Evolutionary conservation across 768 basidiomycete species (phyloP), one percentile per base, ranked within the genome.

Genomic region (Serendipita sp.): DNA sequence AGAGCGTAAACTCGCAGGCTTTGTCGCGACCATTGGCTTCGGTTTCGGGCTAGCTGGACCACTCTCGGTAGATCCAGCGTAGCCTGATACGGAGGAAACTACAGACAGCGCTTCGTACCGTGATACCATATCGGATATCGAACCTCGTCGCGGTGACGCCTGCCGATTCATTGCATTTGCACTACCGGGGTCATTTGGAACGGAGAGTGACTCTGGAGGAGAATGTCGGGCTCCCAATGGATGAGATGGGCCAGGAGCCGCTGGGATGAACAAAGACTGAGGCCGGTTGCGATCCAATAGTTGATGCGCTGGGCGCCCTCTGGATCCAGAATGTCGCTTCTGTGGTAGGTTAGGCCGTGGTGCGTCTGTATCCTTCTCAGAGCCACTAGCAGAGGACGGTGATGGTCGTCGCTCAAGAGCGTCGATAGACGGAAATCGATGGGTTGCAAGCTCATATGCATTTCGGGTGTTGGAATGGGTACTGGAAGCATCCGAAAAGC

Each of bases 91-190:
- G 33, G 64, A 38, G 28, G 62, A 43, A 16, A 51, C 71, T 22
- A 72, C 73, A 34, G 77, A 79, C 62, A 90, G 82, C 4, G 82
- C 81, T 71, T 92, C 90, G 70, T 84, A 92, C 48, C 77, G 81
- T 66, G 88, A 86, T 26, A 91, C 90, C 82, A 91, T 90, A 69
- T 91, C 82, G 42, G 88, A 83, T 67, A 91, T 91, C 0, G 90
- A 91, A 3, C 84, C 85, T 61, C 88, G 78, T 20, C 89, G 80
- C 5, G 70, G 68, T 3, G 71, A 66, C 1, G 72, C 71, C 30
- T 58, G 53, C 17, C 53, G 53, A 33, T 58, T n/a, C 17, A 58
- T 3, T 4, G 53, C 17, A 38, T 22, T 42, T 41, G 42, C 22
- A 24, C 4, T 41, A 28, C 51, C 31, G 53, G 53, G 4, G 24